These are phyloP conservation scores for Ambrosia hybrid DNA, from an alignment of 140 eudicot genomes.

Conservation along the genomic window DNA sequence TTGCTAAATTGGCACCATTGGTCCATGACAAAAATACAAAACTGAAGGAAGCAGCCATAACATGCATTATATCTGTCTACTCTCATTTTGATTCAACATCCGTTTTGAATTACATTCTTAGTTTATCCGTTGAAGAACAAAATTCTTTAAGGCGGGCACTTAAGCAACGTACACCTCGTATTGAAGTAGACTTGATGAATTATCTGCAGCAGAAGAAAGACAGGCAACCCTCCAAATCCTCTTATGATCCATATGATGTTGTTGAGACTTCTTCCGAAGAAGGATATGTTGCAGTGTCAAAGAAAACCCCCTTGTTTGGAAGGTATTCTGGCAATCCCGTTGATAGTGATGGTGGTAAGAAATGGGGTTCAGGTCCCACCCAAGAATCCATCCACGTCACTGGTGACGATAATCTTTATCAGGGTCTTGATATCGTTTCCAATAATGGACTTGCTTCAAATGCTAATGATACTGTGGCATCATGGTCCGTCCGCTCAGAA, in stretches of 20 bases:
- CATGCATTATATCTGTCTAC: constrained; percentile 85
- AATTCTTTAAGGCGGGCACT: constrained; percentile 90
- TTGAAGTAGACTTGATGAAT: constrained; percentile 95
- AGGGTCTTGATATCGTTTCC: constrained; percentile 33
- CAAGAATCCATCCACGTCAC: constrained; percentile 47
- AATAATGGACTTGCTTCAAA: constrained; percentile 35
- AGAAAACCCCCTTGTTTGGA: constrained; percentile 63
- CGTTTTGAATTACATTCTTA: constrained; percentile 75
- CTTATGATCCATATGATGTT: constrained; percentile 78
- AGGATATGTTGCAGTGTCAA: constrained; percentile 65
- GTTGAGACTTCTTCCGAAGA: constrained; percentile 89
- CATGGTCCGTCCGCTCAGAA: constrained; percentile 42
- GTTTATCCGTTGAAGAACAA: constrained; percentile 91
- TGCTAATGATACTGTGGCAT: constrained; percentile 44
- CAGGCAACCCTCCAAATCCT: constrained; percentile 66
- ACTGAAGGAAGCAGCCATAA: constrained; percentile 76
- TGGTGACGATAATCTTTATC: constrained; percentile 38
- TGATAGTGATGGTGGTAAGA: constrained; percentile 83
- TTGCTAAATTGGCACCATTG: constrained; percentile 79
- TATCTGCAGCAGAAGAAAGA: constrained; percentile 88
- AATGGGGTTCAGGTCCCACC: constrained; percentile 60
- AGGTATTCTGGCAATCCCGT: constrained; percentile 74
- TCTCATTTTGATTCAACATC: constrained; percentile 67
- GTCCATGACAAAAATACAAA: constrained; percentile 84
- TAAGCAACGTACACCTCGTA: constrained; percentile 92